Evolutionary conservation across 805 yeast species (phyloP).

Genomic region (Saccharomyces eubayanus): DNA sequence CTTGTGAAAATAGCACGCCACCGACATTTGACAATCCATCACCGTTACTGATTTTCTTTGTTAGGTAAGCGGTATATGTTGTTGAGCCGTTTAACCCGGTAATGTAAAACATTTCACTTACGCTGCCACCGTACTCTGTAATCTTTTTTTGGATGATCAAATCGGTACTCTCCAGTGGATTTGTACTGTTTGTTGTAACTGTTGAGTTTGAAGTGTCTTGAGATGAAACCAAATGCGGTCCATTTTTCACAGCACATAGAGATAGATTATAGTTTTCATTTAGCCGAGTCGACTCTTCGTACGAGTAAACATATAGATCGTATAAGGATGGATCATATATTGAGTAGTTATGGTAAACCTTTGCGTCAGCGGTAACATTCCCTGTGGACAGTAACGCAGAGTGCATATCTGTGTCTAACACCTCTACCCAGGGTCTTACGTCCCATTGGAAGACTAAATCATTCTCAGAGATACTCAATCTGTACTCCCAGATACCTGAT

Average conservation of each 20-base stretch:
- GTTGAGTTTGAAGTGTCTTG: slow-evolving; percentile 10
- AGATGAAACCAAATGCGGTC: slow-evolving; percentile 33
- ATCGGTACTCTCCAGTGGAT: slow-evolving; percentile 8
- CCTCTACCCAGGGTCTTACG: slow-evolving; percentile 41
- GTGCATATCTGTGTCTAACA: slow-evolving; percentile 63
- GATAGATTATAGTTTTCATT: slow-evolving; percentile 39
- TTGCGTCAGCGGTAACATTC: slow-evolving; percentile 31
- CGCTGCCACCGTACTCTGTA: slow-evolving; percentile 40
- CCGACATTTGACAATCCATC: slow-evolving; percentile 37
- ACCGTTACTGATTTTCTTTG: slow-evolving; percentile 37
- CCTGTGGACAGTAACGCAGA: slow-evolving; percentile 62
- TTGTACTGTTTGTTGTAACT: slow-evolving; percentile 1
- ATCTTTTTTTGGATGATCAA: slow-evolving; percentile 25
- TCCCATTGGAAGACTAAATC: slow-evolving; percentile 68
- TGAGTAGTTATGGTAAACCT: slow-evolving; percentile 12
- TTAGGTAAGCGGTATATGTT: slow-evolving; percentile 54
- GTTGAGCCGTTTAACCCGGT: slow-evolving; percentile 54
- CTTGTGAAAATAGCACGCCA: slow-evolving; percentile 53
- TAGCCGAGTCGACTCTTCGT: slow-evolving; percentile 33
- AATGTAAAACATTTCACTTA: slow-evolving; percentile 55
- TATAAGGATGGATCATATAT: slow-evolving; percentile 23
- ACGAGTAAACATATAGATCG: slow-evolving; percentile 41
- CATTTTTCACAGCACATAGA: slow-evolving; percentile 63
- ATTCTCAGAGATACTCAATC: slow-evolving; percentile 56
- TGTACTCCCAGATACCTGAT: slow-evolving; percentile 44